Evolutionary conservation across 179 eudicot species (phyloP).

Genomic region (Beta macrorhiza): DNA sequence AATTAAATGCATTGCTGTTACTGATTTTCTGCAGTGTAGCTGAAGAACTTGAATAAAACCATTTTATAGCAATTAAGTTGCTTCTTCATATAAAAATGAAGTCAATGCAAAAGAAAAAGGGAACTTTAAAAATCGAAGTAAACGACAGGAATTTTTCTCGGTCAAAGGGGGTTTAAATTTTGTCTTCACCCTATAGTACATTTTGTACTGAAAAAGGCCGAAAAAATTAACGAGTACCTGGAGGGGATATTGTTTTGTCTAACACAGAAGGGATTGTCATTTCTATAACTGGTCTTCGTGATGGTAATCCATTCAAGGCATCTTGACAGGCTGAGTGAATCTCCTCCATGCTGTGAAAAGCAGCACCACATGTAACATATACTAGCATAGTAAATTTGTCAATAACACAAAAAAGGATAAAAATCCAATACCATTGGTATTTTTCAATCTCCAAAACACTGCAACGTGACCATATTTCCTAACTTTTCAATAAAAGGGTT

Average conservation of each 20-base stretch:
- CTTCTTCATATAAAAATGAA: not conserved
- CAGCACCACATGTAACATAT: conserved; percentile 7
- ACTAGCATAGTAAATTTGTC: not conserved
- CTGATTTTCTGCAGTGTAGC: too few relatives aligned
- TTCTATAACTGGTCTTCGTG: conserved; percentile 85
- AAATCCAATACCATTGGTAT: not conserved
- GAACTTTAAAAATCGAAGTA: not conserved
- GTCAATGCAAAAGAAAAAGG: not conserved
- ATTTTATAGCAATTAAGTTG: not conserved
- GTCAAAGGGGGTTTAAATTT: not conserved
- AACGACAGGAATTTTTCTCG: not conserved
- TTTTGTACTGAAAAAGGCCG: not conserved
- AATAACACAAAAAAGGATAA: not conserved
- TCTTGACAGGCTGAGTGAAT: conserved; percentile 78
- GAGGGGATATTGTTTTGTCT: conserved; percentile 87
- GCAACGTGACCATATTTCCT: not conserved
- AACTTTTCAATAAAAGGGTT: not conserved
- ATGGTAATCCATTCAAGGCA: conserved; percentile 70
- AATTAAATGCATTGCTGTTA: too few relatives aligned
- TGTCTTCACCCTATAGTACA: not conserved
- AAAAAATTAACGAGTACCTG: conserved; percentile 42
- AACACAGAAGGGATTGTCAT: conserved; percentile 93
- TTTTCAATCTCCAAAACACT: not conserved
- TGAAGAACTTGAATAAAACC: too few relatives aligned
- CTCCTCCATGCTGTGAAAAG: conserved; percentile 70